Evolutionary conservation across 2,329 filamentous ascomycete species (phyloP).

Genomic region (Fusarium proliferatum): DNA sequence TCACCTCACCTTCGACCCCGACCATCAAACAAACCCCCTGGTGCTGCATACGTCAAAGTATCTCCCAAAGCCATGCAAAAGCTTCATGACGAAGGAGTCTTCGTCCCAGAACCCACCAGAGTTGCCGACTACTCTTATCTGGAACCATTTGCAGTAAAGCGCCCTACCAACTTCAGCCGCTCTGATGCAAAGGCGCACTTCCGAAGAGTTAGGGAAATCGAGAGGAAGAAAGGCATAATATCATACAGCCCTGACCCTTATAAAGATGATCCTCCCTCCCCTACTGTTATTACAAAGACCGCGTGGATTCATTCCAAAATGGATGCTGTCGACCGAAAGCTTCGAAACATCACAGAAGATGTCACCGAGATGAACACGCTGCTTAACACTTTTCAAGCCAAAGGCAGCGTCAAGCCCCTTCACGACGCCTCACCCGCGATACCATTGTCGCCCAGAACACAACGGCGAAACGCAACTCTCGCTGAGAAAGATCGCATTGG

Average conservation of each 20-base stretch:
- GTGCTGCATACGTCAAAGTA: conserved; percentile 23
- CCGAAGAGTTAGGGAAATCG: not conserved
- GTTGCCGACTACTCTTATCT: conserved; percentile 3
- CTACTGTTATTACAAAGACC: conserved; percentile 1
- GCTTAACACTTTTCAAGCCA: conserved; percentile 1
- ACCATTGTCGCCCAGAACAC: not conserved
- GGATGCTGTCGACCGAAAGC: conserved; percentile 10
- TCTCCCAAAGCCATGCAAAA: conserved; percentile 28
- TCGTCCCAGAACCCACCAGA: conserved; percentile 8
- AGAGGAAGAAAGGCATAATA: not conserved
- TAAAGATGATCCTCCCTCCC: not conserved
- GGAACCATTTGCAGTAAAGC: not conserved
- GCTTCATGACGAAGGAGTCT: conserved; percentile 3
- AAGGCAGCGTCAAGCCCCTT: not conserved
- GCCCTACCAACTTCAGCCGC: not conserved
- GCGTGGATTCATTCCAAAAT: conserved; percentile 15
- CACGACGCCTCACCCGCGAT: not conserved
- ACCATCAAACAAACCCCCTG: conserved; percentile 18
- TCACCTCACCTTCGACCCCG: not conserved
- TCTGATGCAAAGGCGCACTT: not conserved
- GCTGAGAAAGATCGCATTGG: conserved; percentile 17
- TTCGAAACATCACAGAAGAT: not conserved
- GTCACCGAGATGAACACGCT: not conserved
- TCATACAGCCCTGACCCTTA: not conserved
- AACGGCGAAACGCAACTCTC: conserved; percentile 1